A percentile compares a stretch with the other conserved stretches of the same genome.
Conservation (phyloP, 2,329 filamentous ascomycete species). For the Claviceps sp. region DNA sequence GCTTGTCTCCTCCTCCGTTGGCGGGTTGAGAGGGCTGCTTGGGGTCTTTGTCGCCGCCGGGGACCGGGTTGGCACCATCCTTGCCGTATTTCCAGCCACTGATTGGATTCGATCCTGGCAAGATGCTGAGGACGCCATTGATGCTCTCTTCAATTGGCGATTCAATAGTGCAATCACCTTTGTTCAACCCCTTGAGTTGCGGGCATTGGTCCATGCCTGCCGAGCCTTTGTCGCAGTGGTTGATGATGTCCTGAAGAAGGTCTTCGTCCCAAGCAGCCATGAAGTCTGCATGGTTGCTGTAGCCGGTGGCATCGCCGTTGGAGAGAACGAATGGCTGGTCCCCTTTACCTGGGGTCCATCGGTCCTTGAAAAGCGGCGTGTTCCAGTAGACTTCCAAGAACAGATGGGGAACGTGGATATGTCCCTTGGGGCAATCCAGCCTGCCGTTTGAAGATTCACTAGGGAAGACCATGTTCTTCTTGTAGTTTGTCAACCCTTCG, state of each 20-base stretch:
- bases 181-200: conserved; percentile 30
- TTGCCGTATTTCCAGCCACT: conserved; percentile 35
- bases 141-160: conserved; percentile 33
- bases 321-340: conserved; percentile 53
- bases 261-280: conserved; percentile 56
- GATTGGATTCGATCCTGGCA: conserved; percentile 45
- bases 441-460: conserved; percentile 29
- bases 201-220: conserved; percentile 49
- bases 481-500: conserved; percentile 43
- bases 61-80: neutral
- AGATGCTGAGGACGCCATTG: conserved; percentile 27
- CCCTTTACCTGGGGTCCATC: conserved; percentile 41
- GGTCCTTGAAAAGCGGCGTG: conserved; percentile 35
- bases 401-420: conserved; percentile 40
- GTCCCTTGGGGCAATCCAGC: conserved; percentile 40
- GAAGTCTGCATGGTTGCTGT: conserved; percentile 59
- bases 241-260: conserved; percentile 52
- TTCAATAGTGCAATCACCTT: conserved; percentile 35
- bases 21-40: neutral
- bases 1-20: neutral
- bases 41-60: conserved; percentile 7
- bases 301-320: conserved; percentile 58
- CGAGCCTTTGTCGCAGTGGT: conserved; percentile 49
- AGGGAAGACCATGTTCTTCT: conserved; percentile 56
- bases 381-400: conserved; percentile 50